Evolutionary conservation across 306 rosid species (phyloP).

Genomic region (Cyclanthera cordifolia): DNA sequence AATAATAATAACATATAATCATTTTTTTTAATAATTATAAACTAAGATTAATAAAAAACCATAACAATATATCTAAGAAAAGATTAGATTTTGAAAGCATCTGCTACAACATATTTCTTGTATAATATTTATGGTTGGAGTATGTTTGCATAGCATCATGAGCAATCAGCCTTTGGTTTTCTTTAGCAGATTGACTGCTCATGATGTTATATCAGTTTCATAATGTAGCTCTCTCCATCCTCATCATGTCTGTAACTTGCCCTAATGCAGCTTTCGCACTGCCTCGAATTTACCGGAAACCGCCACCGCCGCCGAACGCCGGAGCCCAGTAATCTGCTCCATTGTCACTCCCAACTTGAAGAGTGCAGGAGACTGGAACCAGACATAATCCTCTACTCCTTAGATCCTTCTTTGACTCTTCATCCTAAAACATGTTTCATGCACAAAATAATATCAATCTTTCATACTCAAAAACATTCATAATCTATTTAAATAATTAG

Average conservation of each 20-base stretch:
- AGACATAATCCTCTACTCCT: constrained; percentile 91
- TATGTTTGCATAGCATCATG: constrained; percentile 82
- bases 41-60: not conserved
- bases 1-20: not conserved
- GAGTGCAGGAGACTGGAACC: constrained; percentile 93
- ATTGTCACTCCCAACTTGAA: constrained; percentile 87
- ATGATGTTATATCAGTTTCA: constrained; percentile 92
- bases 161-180: constrained; percentile 88
- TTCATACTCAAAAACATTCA: too few relatives aligned
- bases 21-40: not conserved
- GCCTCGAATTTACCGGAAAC: constrained; percentile 40
- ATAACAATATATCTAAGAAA: constrained; percentile 8
- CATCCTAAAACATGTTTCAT: constrained; percentile 33
- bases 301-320: constrained; percentile 52
- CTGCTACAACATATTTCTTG: constrained; percentile 4
- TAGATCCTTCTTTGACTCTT: constrained; percentile 63
- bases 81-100: constrained; percentile 8
- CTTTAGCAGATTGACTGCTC: constrained; percentile 94
- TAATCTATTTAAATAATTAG: too few relatives aligned
- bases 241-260: constrained; percentile 12
- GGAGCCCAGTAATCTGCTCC: constrained; percentile 99
- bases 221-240: constrained; percentile 32
- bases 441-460: not conserved
- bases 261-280: not conserved
- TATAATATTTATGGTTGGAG: not conserved